phyloP scores from a whole-genome alignment of 2,329 filamentous ascomycete species.

The Penicillium sclerotiorum region DNA sequence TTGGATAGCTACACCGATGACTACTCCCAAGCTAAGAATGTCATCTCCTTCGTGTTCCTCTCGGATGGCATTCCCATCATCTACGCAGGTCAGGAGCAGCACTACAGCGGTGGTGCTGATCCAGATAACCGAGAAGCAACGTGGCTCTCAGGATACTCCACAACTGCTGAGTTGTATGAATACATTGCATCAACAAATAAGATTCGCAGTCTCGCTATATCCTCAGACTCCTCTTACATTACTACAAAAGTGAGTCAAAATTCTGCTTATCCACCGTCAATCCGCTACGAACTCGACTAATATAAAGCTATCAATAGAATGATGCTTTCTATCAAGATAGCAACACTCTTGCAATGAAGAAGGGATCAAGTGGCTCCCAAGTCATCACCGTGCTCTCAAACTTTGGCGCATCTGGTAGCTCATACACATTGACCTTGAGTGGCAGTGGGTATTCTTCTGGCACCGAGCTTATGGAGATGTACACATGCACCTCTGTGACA shows the following conservation, averaged over 20 bases:
- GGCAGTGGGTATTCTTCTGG: conserved; percentile 28
- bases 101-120: conserved; percentile 55
- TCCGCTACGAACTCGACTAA: too few relatives aligned
- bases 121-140: conserved; percentile 60
- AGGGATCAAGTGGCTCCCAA: conserved; percentile 44
- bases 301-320: conserved; percentile 33
- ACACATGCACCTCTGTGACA: conserved; percentile 46
- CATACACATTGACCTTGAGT: conserved; percentile 26
- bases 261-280: too few relatives aligned
- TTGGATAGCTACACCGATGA: conserved; percentile 37
- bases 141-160: conserved; percentile 58
- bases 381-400: conserved; percentile 48
- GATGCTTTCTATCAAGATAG: conserved; percentile 48
- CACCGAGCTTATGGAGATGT: conserved; percentile 28
- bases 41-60: conserved; percentile 63
- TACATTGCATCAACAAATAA: conserved; percentile 53
- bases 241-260: background rate
- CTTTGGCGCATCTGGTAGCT: conserved; percentile 36
- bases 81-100: conserved; percentile 70
- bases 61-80: conserved; percentile 64
- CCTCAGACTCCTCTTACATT: conserved; percentile 39
- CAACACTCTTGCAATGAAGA: conserved; percentile 49
- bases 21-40: conserved; percentile 59
- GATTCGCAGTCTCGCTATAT: conserved; percentile 51
- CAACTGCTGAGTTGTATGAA: conserved; percentile 52